Evolutionary conservation across 768 basidiomycete genomes (phyloP).

Genomic region (Baorangia bicolor): DNA sequence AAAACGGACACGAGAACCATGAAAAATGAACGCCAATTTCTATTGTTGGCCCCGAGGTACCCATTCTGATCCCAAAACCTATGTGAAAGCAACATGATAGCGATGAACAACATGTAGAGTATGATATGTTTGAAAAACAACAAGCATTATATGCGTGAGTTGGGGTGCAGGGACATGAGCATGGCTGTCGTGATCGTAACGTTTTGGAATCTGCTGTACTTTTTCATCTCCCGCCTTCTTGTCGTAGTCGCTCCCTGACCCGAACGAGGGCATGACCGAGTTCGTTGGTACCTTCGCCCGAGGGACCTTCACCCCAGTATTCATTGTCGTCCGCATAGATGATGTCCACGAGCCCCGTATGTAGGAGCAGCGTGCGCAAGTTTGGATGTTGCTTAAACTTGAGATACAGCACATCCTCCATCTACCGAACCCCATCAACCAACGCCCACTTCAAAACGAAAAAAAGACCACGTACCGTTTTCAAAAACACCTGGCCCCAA

Average conservation of each 20-base stretch:
- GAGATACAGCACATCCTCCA: constrained; percentile 63
- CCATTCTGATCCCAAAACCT: neutral
- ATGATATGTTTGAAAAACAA: neutral
- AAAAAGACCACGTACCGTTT: constrained; percentile 41
- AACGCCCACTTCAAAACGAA: neutral
- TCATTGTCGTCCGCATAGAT: constrained; percentile 56
- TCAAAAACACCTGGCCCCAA: constrained; percentile 54
- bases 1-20: constrained; percentile 17
- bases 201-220: neutral
- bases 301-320: constrained; percentile 66
- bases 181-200: neutral
- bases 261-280: constrained; percentile 60
- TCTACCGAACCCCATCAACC: constrained; percentile 36
- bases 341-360: constrained; percentile 50
- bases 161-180: neutral
- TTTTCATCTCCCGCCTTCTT: constrained; percentile 25
- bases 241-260: constrained; percentile 49
- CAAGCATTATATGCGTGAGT: neutral
- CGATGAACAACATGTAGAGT: neutral
- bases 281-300: constrained; percentile 54
- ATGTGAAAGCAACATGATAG: neutral
- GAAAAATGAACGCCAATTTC: neutral
- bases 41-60: too few relatives aligned
- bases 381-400: constrained; percentile 74
- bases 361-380: constrained; percentile 52